Evolutionary conservation across 75 land plant genomes (phyloP).

Genomic region (Isoetes taiwanensis): DNA sequence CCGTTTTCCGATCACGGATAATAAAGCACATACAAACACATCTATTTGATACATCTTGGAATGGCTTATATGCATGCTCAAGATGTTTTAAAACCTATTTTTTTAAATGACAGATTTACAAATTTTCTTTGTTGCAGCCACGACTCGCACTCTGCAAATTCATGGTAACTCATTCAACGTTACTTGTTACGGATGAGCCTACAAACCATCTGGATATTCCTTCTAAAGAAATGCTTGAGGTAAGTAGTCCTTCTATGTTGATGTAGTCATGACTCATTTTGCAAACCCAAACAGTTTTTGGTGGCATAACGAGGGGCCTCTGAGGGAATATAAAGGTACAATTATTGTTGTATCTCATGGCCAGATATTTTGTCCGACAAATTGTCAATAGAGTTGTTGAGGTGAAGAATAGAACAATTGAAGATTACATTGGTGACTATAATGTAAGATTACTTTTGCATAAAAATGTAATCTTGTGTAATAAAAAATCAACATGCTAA

Average conservation of each 20-base stretch:
- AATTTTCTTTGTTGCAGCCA: slow-evolving; percentile 43
- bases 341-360: slow-evolving; percentile 92
- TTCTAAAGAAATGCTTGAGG: slow-evolving; percentile 96
- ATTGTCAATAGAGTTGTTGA: slow-evolving; percentile 92
- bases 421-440: slow-evolving; percentile 84
- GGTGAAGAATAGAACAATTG: slow-evolving; percentile 45
- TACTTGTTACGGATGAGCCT: slow-evolving; percentile 87
- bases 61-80: no score
- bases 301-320: no score
- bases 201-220: slow-evolving; percentile 97
- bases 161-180: slow-evolving; percentile 91
- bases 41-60: no score
- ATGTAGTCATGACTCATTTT: no score
- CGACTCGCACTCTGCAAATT: slow-evolving; percentile 91
- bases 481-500: neutral
- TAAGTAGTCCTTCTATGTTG: slow-evolving; percentile 10
- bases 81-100: no score
- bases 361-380: slow-evolving; percentile 75
- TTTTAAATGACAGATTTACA: no score
- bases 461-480: no score
- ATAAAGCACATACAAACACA: no score
- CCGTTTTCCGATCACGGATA: no score
- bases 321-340: slow-evolving; percentile 81
- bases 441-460: no score
- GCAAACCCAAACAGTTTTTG: no score